phyloP scores from a whole-genome alignment of 352 stramenopile genomes.

The Globisporangium spinosum region DNA sequence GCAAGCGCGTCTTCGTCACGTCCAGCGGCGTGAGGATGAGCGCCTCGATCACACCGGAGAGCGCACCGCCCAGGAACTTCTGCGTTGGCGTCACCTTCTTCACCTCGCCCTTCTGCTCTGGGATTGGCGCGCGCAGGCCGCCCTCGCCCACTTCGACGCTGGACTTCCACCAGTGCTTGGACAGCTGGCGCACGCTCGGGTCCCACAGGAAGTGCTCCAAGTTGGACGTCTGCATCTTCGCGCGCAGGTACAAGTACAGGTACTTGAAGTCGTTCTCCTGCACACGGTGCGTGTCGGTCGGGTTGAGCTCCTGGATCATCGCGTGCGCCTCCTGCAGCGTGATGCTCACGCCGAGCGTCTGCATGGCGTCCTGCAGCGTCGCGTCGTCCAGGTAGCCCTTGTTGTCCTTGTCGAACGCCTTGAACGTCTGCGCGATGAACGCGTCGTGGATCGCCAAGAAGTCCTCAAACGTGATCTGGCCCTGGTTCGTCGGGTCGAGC shows the following conservation, averaged over 20 bases:
- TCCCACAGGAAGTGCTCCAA: slow-evolving; percentile 82
- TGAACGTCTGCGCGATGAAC: slow-evolving; percentile 75
- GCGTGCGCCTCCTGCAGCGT: slow-evolving; percentile 68
- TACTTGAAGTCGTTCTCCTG: slow-evolving; percentile 82
- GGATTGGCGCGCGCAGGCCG: slow-evolving; percentile 57
- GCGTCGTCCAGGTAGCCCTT: slow-evolving; percentile 73
- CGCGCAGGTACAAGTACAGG: slow-evolving; percentile 73
- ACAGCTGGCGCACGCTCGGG: slow-evolving; percentile 75
- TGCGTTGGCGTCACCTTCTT: slow-evolving; percentile 69
- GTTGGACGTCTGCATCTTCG: slow-evolving; percentile 66
- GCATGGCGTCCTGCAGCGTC: slow-evolving; percentile 59
- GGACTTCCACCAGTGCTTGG: slow-evolving; percentile 85
- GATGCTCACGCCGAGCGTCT: slow-evolving; percentile 59
- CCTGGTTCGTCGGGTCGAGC: slow-evolving; percentile 67
- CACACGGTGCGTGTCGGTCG: slow-evolving; percentile 56
- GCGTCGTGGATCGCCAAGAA: slow-evolving; percentile 74
- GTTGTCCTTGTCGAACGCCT: slow-evolving; percentile 54
- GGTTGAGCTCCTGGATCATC: slow-evolving; percentile 78
- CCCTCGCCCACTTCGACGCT: slow-evolving; percentile 81
- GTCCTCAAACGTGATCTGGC: slow-evolving; percentile 67
- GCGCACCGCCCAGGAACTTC: slow-evolving; percentile 80
- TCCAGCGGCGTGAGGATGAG: slow-evolving; percentile 84
- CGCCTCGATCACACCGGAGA: slow-evolving; percentile 85
- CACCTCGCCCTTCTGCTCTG: slow-evolving; percentile 31
- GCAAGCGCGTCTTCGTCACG: slow-evolving; percentile 87